phyloP scores from a whole-genome alignment of 2,329 filamentous ascomycete species.

The Daldinia sp. region DNA sequence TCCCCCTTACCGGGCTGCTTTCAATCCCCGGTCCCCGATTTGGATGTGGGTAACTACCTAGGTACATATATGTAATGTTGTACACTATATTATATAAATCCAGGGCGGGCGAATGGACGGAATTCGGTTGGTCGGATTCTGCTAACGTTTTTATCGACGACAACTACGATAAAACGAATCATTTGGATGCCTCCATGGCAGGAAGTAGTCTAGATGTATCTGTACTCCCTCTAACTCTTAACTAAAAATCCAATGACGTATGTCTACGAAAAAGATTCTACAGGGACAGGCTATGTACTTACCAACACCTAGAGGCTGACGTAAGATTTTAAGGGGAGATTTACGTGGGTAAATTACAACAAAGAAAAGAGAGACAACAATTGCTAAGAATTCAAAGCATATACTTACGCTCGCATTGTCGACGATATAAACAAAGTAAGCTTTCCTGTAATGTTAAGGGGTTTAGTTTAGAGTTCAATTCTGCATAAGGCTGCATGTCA shows the following conservation, averaged over 20 bases:
- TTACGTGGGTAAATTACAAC: not conserved
- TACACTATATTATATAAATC: no score
- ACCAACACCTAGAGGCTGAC: constrained; percentile 22
- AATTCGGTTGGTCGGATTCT: not conserved
- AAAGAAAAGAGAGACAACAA: not conserved
- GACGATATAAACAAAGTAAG: not conserved
- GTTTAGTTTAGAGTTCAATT: not conserved
- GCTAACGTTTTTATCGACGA: not conserved
- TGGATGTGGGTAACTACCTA: not conserved
- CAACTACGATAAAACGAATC: not conserved
- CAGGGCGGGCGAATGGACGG: not conserved
- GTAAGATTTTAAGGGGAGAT: constrained; percentile 15
- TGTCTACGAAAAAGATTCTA: constrained; percentile 16
- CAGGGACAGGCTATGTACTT: constrained; percentile 27
- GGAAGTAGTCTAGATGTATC: not conserved
- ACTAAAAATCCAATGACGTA: constrained; percentile 25
- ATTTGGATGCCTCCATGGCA: no score
- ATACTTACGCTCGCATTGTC: not conserved
- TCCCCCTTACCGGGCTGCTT: not conserved
- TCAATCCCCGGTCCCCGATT: not conserved
- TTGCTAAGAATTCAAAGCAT: not conserved
- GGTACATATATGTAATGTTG: not conserved
- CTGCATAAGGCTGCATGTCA: not conserved
- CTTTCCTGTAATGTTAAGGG: not conserved
- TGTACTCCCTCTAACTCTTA: not conserved